A percentile compares a stretch with the other conserved stretches of the same genome.
These are phyloP conservation scores for Talaromyces sp. DNA, from an alignment of 2,329 filamentous ascomycete genomes.

Conservation along the genomic window DNA sequence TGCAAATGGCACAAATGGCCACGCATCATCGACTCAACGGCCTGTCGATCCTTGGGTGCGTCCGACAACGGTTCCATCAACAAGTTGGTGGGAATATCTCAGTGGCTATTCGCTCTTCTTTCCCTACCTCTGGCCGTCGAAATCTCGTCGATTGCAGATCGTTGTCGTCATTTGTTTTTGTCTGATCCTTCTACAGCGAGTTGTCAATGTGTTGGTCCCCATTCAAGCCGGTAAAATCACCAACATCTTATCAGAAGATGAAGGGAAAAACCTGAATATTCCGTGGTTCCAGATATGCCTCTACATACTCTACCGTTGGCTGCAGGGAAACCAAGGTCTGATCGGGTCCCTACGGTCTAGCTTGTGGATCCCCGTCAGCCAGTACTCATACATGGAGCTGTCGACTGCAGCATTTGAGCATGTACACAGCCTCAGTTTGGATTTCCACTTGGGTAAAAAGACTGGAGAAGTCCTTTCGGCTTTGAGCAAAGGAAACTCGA, in stretches of 20 bases:
- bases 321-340: conserved; percentile 84
- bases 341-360: conserved; percentile 75
- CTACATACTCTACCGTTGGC: conserved; percentile 70
- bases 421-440: conserved; percentile 87
- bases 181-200: conserved; percentile 72
- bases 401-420: conserved; percentile 96
- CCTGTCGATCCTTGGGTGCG: conserved; percentile 74
- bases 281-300: conserved; percentile 70
- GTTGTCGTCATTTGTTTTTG: conserved; percentile 76
- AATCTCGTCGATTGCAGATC: conserved; percentile 66
- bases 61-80: conserved; percentile 76
- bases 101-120: conserved; percentile 90
- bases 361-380: conserved; percentile 93
- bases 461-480: conserved; percentile 95
- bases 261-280: conserved; percentile 48
- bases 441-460: conserved; percentile 94
- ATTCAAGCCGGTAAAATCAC: conserved; percentile 74
- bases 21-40: conserved; percentile 22
- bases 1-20: conserved; percentile 22
- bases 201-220: conserved; percentile 82
- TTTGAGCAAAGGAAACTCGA: conserved; percentile 89
- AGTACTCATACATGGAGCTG: conserved; percentile 91
- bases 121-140: conserved; percentile 92
- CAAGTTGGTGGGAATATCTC: conserved; percentile 94
- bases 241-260: conserved; percentile 59